A percentile compares a stretch with the other conserved stretches of the same genome.
Evolutionary conservation across 169 alveolate species (phyloP).

Genomic region (Perkinsus marinus): DNA sequence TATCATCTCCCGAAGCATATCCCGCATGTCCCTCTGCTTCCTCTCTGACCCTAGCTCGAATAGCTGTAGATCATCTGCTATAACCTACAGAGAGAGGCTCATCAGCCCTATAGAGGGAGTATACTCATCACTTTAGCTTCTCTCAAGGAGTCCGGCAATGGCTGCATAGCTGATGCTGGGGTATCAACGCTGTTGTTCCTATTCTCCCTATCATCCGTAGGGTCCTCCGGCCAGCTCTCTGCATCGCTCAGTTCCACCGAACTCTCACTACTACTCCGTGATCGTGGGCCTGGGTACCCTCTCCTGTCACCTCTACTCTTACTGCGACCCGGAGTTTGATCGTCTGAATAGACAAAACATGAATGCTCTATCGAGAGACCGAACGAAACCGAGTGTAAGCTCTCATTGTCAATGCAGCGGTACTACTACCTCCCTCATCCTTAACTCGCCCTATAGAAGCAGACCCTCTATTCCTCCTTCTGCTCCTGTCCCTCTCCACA

Average conservation of each 20-base stretch:
- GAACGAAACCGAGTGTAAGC: too few species aligned
- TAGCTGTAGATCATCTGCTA: background rate
- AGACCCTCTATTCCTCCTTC: background rate
- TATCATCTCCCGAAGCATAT: background rate
- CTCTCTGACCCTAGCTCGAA: background rate
- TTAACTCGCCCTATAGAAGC: background rate
- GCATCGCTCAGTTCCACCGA: background rate
- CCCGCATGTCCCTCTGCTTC: background rate
- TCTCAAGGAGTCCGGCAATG: background rate
- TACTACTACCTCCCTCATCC: background rate
- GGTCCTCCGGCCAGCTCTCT: background rate
- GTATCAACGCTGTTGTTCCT: background rate
- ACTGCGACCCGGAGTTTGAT: background rate
- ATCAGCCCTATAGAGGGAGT: background rate
- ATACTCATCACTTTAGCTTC: background rate
- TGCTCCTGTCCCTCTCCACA: background rate
- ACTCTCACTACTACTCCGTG: background rate
- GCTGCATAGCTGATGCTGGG: background rate
- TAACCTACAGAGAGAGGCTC: background rate
- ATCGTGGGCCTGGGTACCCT: background rate
- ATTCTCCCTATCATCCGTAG: background rate
- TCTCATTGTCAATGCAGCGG: too few species aligned
- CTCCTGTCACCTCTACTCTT: background rate
- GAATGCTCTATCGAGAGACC: too few species aligned
- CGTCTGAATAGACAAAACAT: background rate